Evolutionary conservation across 2,329 filamentous ascomycete species (phyloP).

Genomic region (Fusarium sp.): DNA sequence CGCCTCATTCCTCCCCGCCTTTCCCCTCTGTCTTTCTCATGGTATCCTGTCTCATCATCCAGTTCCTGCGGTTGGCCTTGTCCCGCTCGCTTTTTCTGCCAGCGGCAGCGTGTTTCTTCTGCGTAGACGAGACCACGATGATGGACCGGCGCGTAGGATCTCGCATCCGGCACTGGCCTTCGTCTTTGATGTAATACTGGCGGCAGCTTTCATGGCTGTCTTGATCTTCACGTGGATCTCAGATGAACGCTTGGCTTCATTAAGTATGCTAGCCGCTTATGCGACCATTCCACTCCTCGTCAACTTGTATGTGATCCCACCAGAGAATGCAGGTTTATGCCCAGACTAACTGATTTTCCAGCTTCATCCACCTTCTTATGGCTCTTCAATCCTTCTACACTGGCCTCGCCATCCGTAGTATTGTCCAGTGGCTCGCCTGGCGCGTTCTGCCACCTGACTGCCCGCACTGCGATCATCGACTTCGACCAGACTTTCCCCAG

Average conservation of each 20-base stretch:
- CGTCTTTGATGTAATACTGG: constrained; percentile 55
- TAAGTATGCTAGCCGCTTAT: constrained; percentile 61
- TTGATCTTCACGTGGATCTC: constrained; percentile 60
- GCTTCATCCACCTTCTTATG: constrained; percentile 57
- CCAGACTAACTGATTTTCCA: constrained; percentile 36
- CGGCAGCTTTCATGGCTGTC: constrained; percentile 57
- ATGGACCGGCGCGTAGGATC: constrained; percentile 12
- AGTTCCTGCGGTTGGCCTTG: constrained; percentile 58
- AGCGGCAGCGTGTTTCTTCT: constrained; percentile 47
- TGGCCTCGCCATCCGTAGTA: constrained; percentile 57
- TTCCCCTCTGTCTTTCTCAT: constrained; percentile 58
- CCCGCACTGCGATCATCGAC: constrained; percentile 57
- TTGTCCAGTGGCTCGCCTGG: constrained; percentile 59
- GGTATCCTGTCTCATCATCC: constrained; percentile 54
- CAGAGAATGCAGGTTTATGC: no score
- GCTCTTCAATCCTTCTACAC: constrained; percentile 58
- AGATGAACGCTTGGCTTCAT: constrained; percentile 47
- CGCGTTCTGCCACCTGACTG: constrained; percentile 58
- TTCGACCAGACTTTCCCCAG: constrained; percentile 57
- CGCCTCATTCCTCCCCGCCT: constrained; percentile 57
- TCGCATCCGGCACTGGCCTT: constrained; percentile 57
- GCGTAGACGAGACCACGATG: constrained; percentile 22
- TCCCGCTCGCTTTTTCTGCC: constrained; percentile 58
- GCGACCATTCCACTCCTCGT: constrained; percentile 59
- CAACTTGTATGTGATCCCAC: constrained; percentile 56